Evolutionary conservation across 2,329 filamentous ascomycete species (phyloP).

Genomic region (Hirsutella thompsonii): DNA sequence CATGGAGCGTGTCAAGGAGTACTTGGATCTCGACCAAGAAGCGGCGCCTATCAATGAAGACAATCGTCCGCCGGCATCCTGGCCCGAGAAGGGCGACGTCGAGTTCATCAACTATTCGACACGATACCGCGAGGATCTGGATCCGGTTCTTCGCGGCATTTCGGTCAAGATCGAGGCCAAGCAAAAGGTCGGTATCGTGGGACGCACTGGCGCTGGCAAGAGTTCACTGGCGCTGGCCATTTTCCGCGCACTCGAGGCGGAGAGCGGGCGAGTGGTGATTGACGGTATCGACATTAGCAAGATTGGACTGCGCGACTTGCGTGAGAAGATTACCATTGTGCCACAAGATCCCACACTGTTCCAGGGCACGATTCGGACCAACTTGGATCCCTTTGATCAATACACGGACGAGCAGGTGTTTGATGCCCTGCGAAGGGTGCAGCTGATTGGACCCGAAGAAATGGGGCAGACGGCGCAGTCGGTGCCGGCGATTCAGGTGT

Average conservation of each 20-base stretch:
- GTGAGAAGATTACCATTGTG: slow-evolving; percentile 91
- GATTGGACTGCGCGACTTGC: slow-evolving; percentile 87
- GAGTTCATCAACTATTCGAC: slow-evolving; percentile 86
- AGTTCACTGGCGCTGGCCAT: slow-evolving; percentile 86
- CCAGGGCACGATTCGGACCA: slow-evolving; percentile 79
- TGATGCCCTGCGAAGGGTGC: slow-evolving; percentile 71
- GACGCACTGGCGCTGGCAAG: slow-evolving; percentile 90
- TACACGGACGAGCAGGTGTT: slow-evolving; percentile 91
- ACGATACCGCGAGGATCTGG: slow-evolving; percentile 75
- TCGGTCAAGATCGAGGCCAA: slow-evolving; percentile 74
- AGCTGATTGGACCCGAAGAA: slow-evolving; percentile 60
- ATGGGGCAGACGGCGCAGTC: slow-evolving; percentile 24
- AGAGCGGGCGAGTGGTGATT: slow-evolving; percentile 77
- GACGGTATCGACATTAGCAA: slow-evolving; percentile 81
- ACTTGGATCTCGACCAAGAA: slow-evolving; percentile 92
- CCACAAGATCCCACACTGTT: slow-evolving; percentile 95
- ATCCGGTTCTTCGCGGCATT: slow-evolving; percentile 71
- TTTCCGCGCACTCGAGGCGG: slow-evolving; percentile 87
- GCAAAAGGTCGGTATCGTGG: slow-evolving; percentile 94
- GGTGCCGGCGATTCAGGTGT: slow-evolving; percentile 9
- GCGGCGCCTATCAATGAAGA: slow-evolving; percentile 66
- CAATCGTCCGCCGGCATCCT: slow-evolving; percentile 62
- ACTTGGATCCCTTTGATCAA: slow-evolving; percentile 80
- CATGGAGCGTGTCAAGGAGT: slow-evolving; percentile 94
- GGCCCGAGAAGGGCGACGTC: slow-evolving; percentile 76